Percentiles rank a stretch among this genome's conserved stretches.
Conservation (phyloP, 192 early-diverging fungal species). For the Coemansia reversa region DNA sequence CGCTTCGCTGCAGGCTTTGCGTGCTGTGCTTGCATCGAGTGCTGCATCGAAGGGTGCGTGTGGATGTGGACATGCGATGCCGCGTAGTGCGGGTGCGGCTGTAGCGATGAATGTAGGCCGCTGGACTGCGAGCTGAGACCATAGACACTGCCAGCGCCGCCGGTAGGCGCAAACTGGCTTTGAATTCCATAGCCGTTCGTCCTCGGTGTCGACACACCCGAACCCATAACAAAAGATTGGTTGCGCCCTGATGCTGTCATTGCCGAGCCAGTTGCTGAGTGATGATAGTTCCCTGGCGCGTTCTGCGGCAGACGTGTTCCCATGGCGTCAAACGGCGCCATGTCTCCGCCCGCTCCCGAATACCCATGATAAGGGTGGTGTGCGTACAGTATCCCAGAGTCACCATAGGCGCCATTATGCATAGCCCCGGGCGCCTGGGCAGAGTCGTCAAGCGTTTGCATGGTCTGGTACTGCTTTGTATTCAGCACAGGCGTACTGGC, state of each 20-base stretch:
- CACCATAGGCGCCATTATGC: conserved; percentile 14
- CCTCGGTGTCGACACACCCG: conserved; percentile 23
- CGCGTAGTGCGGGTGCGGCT: conserved; percentile 34
- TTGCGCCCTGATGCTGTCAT: conserved; percentile 22
- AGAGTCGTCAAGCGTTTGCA: conserved; percentile 30
- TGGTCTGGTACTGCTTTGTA: conserved; percentile 45
- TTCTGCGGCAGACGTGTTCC: conserved; percentile 17
- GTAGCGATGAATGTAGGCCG: conserved; percentile 22
- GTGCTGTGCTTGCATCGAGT: too few species aligned
- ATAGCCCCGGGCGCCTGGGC: conserved; percentile 9
- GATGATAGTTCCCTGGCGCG: conserved; percentile 18
- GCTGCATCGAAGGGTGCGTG: conserved; percentile 16
- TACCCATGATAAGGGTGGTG: conserved; percentile 26
- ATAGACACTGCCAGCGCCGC: conserved; percentile 16
- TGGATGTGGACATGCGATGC: conserved; percentile 34
- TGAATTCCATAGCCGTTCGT: conserved; percentile 30
- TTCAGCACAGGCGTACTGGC: conserved; percentile 50
- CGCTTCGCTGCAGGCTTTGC: conserved; percentile 23
- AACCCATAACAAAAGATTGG: conserved; percentile 22
- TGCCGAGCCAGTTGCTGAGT: conserved; percentile 18
- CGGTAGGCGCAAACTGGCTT: conserved; percentile 19
- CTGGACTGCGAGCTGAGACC: conserved; percentile 29
- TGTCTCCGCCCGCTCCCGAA: conserved; percentile 10
- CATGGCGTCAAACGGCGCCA: conserved; percentile 13
- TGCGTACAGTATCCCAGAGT: conserved; percentile 13